Percentiles rank a stretch among this genome's conserved stretches.
These are phyloP conservation scores for Durotheca rogersii DNA, from an alignment of 495 filamentous ascomycete species.

Conservation along the genomic window DNA sequence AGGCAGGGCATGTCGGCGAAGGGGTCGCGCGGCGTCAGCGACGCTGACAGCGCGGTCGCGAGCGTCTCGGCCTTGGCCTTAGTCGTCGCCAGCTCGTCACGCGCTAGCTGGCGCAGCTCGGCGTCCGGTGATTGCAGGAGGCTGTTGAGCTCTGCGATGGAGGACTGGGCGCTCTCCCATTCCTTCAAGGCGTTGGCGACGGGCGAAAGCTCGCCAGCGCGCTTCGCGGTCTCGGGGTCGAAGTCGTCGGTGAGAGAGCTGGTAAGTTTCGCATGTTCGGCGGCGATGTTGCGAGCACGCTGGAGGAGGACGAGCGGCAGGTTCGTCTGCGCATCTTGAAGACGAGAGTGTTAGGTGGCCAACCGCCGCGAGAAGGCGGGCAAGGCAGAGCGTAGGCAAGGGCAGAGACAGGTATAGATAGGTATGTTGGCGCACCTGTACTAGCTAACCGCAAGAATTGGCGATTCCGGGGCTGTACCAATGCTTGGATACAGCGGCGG, in stretches of 20 bases:
- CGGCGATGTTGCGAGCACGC: constrained; percentile 42
- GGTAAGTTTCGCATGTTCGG: constrained; percentile 61
- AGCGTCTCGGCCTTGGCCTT: constrained; percentile 57
- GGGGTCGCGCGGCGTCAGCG: constrained; percentile 84
- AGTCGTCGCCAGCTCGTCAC: constrained; percentile 72
- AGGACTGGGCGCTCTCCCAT: constrained; percentile 62
- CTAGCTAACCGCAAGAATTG: constrained; percentile 47
- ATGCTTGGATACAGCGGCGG: constrained; percentile 50
- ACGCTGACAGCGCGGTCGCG: constrained; percentile 63
- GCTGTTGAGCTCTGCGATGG: constrained; percentile 52
- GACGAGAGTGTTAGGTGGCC: too few relatives aligned
- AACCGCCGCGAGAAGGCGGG: too few relatives aligned
- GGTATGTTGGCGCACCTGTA: constrained; percentile 39
- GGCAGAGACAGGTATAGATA: constrained; percentile 3
- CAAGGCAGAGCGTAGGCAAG: too few relatives aligned
- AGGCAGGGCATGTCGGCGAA: constrained; percentile 92
- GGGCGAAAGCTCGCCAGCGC: constrained; percentile 71
- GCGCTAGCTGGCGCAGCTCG: constrained; percentile 64
- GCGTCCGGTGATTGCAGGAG: constrained; percentile 53
- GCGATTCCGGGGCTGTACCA: constrained; percentile 36
- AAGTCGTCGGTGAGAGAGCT: constrained; percentile 63
- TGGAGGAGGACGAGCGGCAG: constrained; percentile 44
- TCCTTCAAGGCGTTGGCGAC: constrained; percentile 68
- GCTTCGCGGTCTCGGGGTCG: constrained; percentile 70
- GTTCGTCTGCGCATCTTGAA: constrained; percentile 13